Conservation (phyloP, 164 flowering plant genomes). For the Piper longum region DNA sequence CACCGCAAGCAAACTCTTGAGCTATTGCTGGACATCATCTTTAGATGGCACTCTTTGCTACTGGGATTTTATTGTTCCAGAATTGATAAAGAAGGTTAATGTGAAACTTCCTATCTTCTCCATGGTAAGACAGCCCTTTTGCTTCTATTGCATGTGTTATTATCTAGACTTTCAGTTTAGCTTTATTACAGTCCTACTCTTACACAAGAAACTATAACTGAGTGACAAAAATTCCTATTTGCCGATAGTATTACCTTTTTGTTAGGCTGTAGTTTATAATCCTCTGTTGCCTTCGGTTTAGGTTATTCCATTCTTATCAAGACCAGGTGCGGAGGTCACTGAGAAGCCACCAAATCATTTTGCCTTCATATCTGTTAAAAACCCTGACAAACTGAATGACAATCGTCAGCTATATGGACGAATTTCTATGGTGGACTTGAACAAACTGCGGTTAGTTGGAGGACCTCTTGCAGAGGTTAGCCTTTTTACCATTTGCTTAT, state of each 20-base stretch:
- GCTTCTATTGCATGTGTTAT: background rate
- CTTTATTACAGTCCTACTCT: no score
- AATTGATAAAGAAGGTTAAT: constrained; percentile 54
- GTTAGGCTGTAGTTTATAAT: background rate
- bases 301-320: constrained; percentile 64
- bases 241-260: background rate
- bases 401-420: constrained; percentile 25
- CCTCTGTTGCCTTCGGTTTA: constrained; percentile 11
- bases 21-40: constrained; percentile 86
- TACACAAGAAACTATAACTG: no score
- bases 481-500: background rate
- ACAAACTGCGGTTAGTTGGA: constrained; percentile 35
- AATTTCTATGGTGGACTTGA: constrained; percentile 55
- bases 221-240: no score
- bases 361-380: constrained; percentile 61
- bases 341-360: constrained; percentile 25
- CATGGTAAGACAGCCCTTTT: constrained; percentile 38
- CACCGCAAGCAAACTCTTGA: constrained; percentile 33
- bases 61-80: constrained; percentile 83
- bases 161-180: background rate
- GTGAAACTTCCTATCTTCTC: constrained; percentile 48
- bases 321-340: constrained; percentile 12
- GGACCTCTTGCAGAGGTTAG: constrained; percentile 58
- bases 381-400: constrained; percentile 9
- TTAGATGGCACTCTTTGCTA: constrained; percentile 80